phyloP scores from a whole-genome alignment of 208 protist species.

The Porcisia hertigi region DNA sequence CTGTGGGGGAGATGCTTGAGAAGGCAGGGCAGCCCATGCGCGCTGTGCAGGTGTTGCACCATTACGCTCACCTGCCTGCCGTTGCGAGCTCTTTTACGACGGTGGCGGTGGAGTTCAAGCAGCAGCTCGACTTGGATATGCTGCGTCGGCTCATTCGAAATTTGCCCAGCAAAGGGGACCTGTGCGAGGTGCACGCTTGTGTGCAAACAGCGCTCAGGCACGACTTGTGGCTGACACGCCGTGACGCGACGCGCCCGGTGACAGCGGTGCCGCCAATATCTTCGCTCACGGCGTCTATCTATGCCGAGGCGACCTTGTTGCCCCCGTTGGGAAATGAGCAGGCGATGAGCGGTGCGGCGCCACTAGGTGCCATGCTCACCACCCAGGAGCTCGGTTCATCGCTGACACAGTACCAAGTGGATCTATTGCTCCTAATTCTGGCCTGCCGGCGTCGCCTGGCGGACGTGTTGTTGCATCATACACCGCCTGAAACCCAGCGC shows the following conservation, averaged over 20 bases:
- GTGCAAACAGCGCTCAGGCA: slow-evolving; percentile 46
- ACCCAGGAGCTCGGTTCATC: slow-evolving; percentile 38
- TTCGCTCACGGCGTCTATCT: neutral
- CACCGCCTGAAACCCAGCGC: neutral
- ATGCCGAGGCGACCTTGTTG: neutral
- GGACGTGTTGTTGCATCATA: slow-evolving; percentile 23
- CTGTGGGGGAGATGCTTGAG: slow-evolving; percentile 72
- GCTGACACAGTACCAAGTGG: slow-evolving; percentile 50
- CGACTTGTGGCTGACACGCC: slow-evolving; percentile 34
- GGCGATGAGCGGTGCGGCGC: neutral
- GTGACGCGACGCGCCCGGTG: neutral
- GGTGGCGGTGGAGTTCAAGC: slow-evolving; percentile 38
- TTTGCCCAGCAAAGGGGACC: slow-evolving; percentile 31
- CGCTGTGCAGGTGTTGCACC: slow-evolving; percentile 46
- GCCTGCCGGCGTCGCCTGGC: slow-evolving; percentile 59
- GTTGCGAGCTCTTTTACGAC: slow-evolving; percentile 19
- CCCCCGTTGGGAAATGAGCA: neutral
- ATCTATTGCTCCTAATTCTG: slow-evolving; percentile 71
- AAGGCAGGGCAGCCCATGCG: slow-evolving; percentile 70
- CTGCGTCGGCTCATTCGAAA: slow-evolving; percentile 69
- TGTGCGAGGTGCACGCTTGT: slow-evolving; percentile 47
- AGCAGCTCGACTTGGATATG: slow-evolving; percentile 62
- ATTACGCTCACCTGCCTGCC: slow-evolving; percentile 41
- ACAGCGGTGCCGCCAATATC: neutral
- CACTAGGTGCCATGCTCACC: slow-evolving; percentile 26